Evolutionary conservation across 192 early-diverging fungal species (phyloP), one percentile per base, ranked within the genome.

Genomic region (Backusella macrospora): DNA sequence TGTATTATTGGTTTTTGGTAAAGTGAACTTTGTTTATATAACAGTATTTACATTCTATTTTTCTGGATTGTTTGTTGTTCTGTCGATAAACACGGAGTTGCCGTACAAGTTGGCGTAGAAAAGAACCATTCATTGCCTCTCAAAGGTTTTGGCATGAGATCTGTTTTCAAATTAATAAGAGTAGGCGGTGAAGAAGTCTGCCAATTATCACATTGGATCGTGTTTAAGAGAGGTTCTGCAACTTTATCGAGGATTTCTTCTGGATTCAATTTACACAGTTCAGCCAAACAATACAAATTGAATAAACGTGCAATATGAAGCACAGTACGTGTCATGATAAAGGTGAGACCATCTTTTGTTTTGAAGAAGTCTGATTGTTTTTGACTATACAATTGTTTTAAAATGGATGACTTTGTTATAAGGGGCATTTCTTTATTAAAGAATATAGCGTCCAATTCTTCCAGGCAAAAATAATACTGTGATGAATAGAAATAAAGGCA

Each of bases 231-330:
- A 5, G 70, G 76, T 40, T 77, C 70, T 1, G 47, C 64, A 18
- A 72, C 64, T 34, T 70, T 45, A 63, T 26, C 62, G 14, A 66
- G 15, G 13, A 77, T 44, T 59, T 77, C 70, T 29, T 68, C 39
- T 37, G 62, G 63, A 26, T 65, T 42, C 14, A 77, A 62, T 42
- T 52, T 46, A 62, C 76, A 77, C 15, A 77, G 45, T 65, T 77
- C 76, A 34, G 70, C 70, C 7, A 77, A 46, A 44, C 45, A 46
- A 65, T 67, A 72, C 43, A 77, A 21, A 15, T 72, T 62, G 18
- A 72, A 59, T 14, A 38, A 43, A 16, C 45, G 39, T 29, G 76
- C 76, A 15, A 77, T 46, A 9, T 39, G n/a, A n/a, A 62, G 34
- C 16, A 72, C 64, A 1, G 23, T 44, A 38, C 34, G 39, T 34